Base-by-base conservation (phyloP, 208 protist species). In the Crithidia thermophila region DNA sequence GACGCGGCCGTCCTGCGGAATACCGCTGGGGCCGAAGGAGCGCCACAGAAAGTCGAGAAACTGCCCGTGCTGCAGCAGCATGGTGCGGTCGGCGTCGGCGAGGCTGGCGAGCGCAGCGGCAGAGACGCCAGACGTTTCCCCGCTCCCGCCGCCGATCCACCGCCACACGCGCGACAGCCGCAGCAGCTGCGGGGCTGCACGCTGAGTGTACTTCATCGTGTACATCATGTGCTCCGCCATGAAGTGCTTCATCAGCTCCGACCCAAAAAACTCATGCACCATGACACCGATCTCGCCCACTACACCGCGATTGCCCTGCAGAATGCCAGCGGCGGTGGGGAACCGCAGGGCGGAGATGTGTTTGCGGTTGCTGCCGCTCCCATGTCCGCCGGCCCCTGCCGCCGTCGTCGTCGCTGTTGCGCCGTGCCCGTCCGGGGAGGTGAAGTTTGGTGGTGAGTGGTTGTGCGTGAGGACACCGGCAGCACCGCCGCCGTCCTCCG, bases 151-250 rank as follows among this genome's bases (percentile, higher is more conserved):
- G 61, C 59, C 60, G 33, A 53, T 63, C 74, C 72, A 79, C 20
- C 84, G 79, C 81, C 73, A 90, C 16, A 86, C 58, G n/a, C 77
- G 67, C 55, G 69, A 72, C 1, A 94, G 58, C 28, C 79, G 70
- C 45, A 90, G 62, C 58, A 92, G 56, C 52, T 72, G 62, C 18
- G 85, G 88, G 0, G 84, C 76, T 40, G 79, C 78, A 21, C 72
- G 87, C n/a, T 73, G 59, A 34, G 74, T 81, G 74, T 87, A 94
- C 63, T 92, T 78, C 13, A 85, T 28, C 4, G 74, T 78, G 74
- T 91, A 94, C 80, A 87, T 88, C 75, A 91, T 83, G 66, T 94
- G 86, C 76, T 94, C 84, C 20, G 78, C 82, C 42, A 81, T 83
- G 65, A 77, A 94, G 62, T 83, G 79, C 33, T 67, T 62, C 78